phyloP scores from a whole-genome alignment of 768 basidiomycete genomes.

The Tylopilus sp. region DNA sequence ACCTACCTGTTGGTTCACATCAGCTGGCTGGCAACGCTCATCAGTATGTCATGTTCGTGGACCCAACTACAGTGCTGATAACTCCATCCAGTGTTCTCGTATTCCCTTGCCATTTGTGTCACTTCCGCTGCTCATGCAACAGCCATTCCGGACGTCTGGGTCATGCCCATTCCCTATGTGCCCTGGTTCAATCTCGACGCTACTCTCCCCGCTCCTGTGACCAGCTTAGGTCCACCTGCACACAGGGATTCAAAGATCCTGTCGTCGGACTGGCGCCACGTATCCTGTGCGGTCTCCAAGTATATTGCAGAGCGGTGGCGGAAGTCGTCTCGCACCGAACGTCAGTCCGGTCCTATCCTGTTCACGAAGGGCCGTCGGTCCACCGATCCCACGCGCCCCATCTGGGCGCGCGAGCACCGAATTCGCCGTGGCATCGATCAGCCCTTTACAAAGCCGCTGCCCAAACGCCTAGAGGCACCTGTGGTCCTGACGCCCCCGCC shows the following conservation, averaged over 20 bases:
- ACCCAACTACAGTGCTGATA: not conserved
- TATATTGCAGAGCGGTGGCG: conserved; percentile 33
- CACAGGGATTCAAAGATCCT: conserved; percentile 6
- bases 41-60: conserved; percentile 35
- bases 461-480: conserved; percentile 17
- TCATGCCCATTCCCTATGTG: conserved; percentile 44
- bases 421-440: conserved; percentile 53
- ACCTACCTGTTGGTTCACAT: conserved; percentile 44
- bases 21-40: conserved; percentile 46
- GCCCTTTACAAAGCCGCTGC: conserved; percentile 43
- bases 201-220: not conserved
- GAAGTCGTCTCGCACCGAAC: conserved; percentile 23
- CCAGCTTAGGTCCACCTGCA: conserved; percentile 4
- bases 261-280: conserved; percentile 8
- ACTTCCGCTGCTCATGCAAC: conserved; percentile 43
- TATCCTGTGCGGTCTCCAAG: conserved; percentile 23
- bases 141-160: conserved; percentile 50
- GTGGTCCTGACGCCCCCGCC: conserved; percentile 30
- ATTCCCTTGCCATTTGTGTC: conserved; percentile 53
- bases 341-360: conserved; percentile 19
- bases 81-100: conserved; percentile 41
- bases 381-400: conserved; percentile 35
- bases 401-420: conserved; percentile 45
- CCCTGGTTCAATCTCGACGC: conserved; percentile 51
- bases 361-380: conserved; percentile 18